Base-by-base conservation (phyloP, 2,329 filamentous ascomycete species). In the Colletotrichum sidae region DNA sequence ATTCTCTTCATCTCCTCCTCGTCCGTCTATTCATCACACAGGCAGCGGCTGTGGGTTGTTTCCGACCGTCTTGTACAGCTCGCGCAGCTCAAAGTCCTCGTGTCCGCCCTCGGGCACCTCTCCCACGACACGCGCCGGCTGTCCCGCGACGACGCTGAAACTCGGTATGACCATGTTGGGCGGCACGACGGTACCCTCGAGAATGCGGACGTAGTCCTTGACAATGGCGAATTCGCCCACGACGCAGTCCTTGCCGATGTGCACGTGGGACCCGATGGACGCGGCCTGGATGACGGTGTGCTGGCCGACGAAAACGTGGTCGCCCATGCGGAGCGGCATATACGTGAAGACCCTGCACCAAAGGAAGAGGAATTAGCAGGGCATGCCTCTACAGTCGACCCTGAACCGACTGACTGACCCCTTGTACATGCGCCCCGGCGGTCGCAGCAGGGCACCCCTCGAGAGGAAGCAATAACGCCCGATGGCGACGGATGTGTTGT, bases 391-490 rank as follows among this genome's bases (percentile, higher is more conserved):
- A 25, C 25, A 25, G 25, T 25, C 4, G 25, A 25, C 25, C 25
- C 25, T 25, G 5, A 4, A 4, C 4, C 25, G 25, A 25, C 25
- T 5, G 25, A 25, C 77, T 49, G 67, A 86, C 73, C 94, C 93
- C 72, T 94, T 90, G 76, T 94, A 92, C 54, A 96, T 82, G 34
- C 94, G 88, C 38, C 91, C 92, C 0, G 96, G 94, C 0, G 96
- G 96, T 4, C 92, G 90, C 56, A 99, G 83, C 50, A 94, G 88
- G 69, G 88, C 91, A 3, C 90, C 90, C 12, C 90, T 88, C 61
- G 91, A 92, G 55, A 99, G 87, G 75, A 97, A 94, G 73, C 93
- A 97, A 78, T 97, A 97, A 38, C 94, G 88, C 1, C 96, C 96
- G 71, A 98, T 94, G 47, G 90, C 91, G 69, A 98, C 94, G 58